Percentiles rank a stretch among this genome's conserved stretches.
phyloP scores from a whole-genome alignment of 345 rosid species.

The Camelina hispida region DNA sequence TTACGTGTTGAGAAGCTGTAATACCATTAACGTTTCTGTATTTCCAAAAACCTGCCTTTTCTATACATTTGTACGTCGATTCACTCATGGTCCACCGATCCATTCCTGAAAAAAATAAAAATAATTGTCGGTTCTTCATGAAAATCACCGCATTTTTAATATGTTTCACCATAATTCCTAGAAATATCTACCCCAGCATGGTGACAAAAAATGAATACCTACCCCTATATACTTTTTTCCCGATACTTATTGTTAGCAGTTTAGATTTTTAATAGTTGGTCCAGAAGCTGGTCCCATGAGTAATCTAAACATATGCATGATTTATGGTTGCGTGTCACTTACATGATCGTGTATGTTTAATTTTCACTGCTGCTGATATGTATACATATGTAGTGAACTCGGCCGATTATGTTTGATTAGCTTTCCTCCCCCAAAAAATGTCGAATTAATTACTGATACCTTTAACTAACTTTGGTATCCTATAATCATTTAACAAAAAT shows the following conservation, averaged over 20 bases:
- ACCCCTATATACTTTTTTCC: not conserved
- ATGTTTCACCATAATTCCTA: not conserved
- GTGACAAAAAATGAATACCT: not conserved
- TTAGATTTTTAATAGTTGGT: too few species aligned
- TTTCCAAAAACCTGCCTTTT: not conserved
- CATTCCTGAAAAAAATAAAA: not conserved
- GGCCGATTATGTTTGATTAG: not conserved
- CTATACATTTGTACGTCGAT: not conserved
- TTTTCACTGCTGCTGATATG: not conserved
- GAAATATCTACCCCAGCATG: not conserved
- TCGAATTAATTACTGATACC: not conserved
- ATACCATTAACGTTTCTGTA: not conserved
- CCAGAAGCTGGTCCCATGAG: conserved; percentile 31
- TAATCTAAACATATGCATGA: conserved; percentile 21
- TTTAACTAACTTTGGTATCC: not conserved
- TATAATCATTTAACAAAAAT: not conserved
- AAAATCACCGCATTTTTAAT: not conserved
- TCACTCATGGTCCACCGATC: not conserved
- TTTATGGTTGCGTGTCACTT: conserved; percentile 20
- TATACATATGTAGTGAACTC: conserved; percentile 12
- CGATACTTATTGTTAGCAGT: not conserved
- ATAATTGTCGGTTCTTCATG: not conserved
- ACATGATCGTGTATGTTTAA: not conserved
- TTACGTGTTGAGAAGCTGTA: conserved; percentile 8
- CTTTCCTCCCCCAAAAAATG: not conserved